phyloP scores from a whole-genome alignment of 257 asterid species.

The Thymus quinquecostatus region DNA sequence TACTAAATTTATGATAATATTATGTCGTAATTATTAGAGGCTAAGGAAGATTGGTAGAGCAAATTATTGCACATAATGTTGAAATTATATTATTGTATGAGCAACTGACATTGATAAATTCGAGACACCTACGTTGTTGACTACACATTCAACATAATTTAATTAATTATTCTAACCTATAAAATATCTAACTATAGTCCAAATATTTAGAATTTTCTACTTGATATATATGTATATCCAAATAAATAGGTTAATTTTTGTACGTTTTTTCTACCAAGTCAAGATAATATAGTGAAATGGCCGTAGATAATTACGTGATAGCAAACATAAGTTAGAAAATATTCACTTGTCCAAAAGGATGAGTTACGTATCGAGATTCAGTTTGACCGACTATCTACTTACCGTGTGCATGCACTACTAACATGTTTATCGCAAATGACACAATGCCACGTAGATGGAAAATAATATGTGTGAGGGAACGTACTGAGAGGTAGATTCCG shows the following conservation, averaged over 20 bases:
- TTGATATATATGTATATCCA: neutral
- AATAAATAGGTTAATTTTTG: neutral
- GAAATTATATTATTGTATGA: neutral
- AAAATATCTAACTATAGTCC: neutral
- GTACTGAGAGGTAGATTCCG: constrained; percentile 64
- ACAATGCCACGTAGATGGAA: too few relatives aligned
- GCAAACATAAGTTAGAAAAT: neutral
- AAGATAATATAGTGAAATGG: neutral
- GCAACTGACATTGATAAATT: constrained; percentile 9
- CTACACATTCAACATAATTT: neutral
- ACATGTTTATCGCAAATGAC: too few relatives aligned
- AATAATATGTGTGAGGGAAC: neutral
- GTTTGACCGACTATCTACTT: too few relatives aligned
- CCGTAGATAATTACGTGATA: neutral
- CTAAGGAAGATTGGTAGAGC: neutral
- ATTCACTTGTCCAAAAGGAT: too few relatives aligned
- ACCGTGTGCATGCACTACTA: too few relatives aligned
- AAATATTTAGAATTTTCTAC: neutral
- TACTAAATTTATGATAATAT: neutral
- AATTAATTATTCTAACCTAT: neutral
- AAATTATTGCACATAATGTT: neutral
- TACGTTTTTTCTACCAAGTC: neutral
- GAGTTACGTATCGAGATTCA: neutral
- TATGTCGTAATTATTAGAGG: neutral
- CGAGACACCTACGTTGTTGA: constrained; percentile 5